Base-by-base conservation (phyloP, 495 filamentous ascomycete species). In the Aspergillus steynii region DNA sequence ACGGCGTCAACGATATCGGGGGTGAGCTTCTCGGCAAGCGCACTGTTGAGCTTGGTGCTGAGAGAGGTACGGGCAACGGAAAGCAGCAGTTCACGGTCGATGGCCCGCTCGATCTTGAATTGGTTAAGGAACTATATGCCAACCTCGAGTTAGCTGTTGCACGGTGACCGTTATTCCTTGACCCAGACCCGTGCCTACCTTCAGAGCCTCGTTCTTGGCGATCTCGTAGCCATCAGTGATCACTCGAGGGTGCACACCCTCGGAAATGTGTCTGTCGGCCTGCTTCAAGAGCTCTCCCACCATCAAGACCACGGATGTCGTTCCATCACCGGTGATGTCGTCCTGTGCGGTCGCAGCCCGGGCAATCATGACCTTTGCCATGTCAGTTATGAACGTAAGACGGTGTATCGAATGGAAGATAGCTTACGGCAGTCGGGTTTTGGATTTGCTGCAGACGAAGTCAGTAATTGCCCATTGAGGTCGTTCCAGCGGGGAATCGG, bases 171-270 rank as follows among this genome's bases (percentile, higher is more conserved):
- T 42, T 3, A 42, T 42, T 42, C 37, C 37, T 8, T 42, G 37
- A 42, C 12, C 9, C 37, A 12, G 12, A 15, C 10, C 4, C 37
- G 4, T 53, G 37, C 67, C 56, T 27, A 80, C 93, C 86, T 96
- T 97, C 53, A 99, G 76, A 47, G 95, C 82, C 75, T 98, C 95
- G 28, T 80, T 87, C 85, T 97, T 98, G 3, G 93, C 95, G 69
- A 96, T 90, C 78, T 99, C 96, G 66, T 96, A 99, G 26, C 95
- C 95, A 74, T 98, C 94, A 28, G 95, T 97, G 73, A 99, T 95
- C 58, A 98, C 92, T 66, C 95, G 85, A 29, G 95, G 95, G 76
- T 99, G 95, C 61, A 99, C 79, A 20, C 95, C 95, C 72, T 99
- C 95, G 0, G 89, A 83, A 65, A 99, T 97, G 69, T 95, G 89